Percentiles rank a stretch among this genome's conserved stretches.
Evolutionary conservation across 768 basidiomycete genomes (phyloP).

Genomic region (Lactifluus rugatus): DNA sequence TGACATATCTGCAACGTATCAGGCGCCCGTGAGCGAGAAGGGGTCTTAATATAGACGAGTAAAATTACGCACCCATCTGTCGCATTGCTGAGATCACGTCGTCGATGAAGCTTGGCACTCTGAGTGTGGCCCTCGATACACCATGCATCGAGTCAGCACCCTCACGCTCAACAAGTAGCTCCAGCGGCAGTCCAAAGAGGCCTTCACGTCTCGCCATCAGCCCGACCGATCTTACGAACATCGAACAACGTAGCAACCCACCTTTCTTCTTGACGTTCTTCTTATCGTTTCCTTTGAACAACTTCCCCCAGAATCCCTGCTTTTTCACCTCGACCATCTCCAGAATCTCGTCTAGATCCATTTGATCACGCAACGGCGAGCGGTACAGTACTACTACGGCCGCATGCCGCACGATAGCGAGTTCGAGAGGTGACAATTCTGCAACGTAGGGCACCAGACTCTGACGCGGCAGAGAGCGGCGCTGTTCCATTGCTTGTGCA

Average conservation of each 20-base stretch:
- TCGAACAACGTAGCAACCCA: constrained; percentile 24
- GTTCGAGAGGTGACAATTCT: constrained; percentile 73
- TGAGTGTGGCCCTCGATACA: constrained; percentile 70
- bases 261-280: constrained; percentile 88
- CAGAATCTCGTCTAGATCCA: constrained; percentile 87
- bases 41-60: neutral
- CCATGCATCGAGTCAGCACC: constrained; percentile 94
- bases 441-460: constrained; percentile 76
- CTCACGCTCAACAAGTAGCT: constrained; percentile 85
- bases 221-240: neutral
- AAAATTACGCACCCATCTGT: constrained; percentile 77
- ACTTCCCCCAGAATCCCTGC: constrained; percentile 89
- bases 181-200: constrained; percentile 88
- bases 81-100: constrained; percentile 98
- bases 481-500: constrained; percentile 82
- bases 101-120: constrained; percentile 96
- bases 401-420: constrained; percentile 85
- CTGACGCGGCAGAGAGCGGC: constrained; percentile 70
- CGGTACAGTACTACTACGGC: constrained; percentile 73
- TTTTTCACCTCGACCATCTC: constrained; percentile 92
- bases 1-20: constrained; percentile 72
- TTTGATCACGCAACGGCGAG: constrained; percentile 68
- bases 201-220: constrained; percentile 37
- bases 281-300: constrained; percentile 86
- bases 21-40: neutral